Conservation (phyloP, 148 eudicot species). For the Chenopodium berlandieri region DNA sequence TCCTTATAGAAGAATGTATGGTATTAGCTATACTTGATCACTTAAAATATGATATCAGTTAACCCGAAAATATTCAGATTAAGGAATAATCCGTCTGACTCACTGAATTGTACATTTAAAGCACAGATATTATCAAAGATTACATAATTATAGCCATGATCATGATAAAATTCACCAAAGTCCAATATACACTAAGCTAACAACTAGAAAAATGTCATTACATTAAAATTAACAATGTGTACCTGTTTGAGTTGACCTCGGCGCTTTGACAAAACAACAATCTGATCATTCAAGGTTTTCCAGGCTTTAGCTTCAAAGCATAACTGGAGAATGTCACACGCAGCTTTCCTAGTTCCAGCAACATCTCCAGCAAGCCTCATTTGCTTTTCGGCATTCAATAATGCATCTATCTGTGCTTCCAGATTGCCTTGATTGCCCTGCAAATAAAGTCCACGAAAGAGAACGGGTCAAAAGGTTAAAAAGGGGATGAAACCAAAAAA, state of each 20-base stretch:
- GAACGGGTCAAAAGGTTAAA: not conserved
- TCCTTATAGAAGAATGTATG: not conserved
- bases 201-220: not conserved
- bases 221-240: not conserved
- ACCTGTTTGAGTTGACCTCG: slow-evolving; percentile 97
- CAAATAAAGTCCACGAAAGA: not conserved
- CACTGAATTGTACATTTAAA: not conserved
- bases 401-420: slow-evolving; percentile 67
- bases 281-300: slow-evolving; percentile 90
- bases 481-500: not conserved
- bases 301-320: slow-evolving; percentile 80
- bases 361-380: slow-evolving; percentile 83
- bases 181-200: not conserved
- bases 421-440: slow-evolving; percentile 40
- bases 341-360: slow-evolving; percentile 71
- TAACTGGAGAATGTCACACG: slow-evolving; percentile 59
- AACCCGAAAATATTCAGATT: not conserved
- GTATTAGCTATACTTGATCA: not conserved
- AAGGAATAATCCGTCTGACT: not conserved
- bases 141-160: not conserved
- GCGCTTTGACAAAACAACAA: slow-evolving; percentile 77
- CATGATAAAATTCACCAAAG: not conserved
- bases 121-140: not conserved
- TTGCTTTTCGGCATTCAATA: slow-evolving; percentile 87
- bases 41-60: not conserved